Conservation (phyloP, 2,329 filamentous ascomycete genomes). For the Diaporthe australafricana region DNA sequence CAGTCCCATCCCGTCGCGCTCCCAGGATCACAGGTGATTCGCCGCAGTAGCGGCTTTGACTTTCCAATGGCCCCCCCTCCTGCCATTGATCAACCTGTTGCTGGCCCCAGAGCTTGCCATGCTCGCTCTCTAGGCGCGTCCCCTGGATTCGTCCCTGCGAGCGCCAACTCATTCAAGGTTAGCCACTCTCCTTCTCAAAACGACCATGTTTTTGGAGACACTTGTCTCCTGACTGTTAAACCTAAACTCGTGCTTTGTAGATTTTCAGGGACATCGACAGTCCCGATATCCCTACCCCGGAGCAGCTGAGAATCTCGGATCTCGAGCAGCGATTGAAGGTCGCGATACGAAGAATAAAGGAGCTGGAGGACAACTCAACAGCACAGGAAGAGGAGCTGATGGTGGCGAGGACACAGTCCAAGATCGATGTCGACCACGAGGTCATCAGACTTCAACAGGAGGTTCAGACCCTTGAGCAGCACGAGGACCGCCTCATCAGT, state of each 20-base stretch:
- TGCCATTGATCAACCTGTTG: background rate
- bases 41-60: background rate
- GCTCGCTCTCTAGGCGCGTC: background rate
- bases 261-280: background rate
- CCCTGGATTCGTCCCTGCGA: accelerated
- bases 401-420: background rate
- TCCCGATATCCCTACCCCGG: background rate
- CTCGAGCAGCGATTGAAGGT: constrained; percentile 12
- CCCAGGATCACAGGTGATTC: background rate
- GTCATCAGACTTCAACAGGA: constrained; percentile 13
- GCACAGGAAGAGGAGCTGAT: background rate
- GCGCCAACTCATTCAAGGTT: background rate
- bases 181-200: background rate
- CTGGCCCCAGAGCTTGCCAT: background rate
- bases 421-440: constrained; percentile 11
- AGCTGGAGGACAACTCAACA: background rate
- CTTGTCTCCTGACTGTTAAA: background rate
- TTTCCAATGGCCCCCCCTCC: too few relatives aligned
- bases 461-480: background rate
- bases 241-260: background rate
- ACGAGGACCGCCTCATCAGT: constrained; percentile 11
- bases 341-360: background rate
- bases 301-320: background rate
- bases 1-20: background rate
- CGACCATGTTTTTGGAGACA: background rate